Evolutionary conservation across 139 green algal genomes (phyloP), one percentile per base, ranked within the genome.

Genomic region (Prasinococcaceae sp.): DNA sequence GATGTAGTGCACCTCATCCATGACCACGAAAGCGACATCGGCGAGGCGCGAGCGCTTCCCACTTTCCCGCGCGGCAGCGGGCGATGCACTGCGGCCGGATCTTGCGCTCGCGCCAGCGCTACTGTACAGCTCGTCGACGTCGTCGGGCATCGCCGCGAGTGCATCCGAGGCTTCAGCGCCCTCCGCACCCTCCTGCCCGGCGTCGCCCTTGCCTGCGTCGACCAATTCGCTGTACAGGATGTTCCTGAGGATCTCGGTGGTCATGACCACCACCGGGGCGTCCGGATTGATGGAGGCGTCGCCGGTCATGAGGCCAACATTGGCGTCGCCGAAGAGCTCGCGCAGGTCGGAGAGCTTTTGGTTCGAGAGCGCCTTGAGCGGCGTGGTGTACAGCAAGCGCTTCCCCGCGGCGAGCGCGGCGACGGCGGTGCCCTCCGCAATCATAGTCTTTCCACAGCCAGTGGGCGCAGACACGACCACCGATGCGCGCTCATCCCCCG

Each of bases 231-330:
- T 41, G 68, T 94, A 98, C 71, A 97, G 80, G 68, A 94, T 93
- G 76, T 97, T 98, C 33, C 90, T 65, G 46, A 97, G 74, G 54
- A 98, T 94, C 66, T 98, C 90, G 0, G 90, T 98, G 9, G 90
- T 98, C 89, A 96, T 96, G 17, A 97, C 74, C 22, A 96, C 77
- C n/a, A 92, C 77, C 30, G 73, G 52, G 0, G 74, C 83, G 8
- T 94, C 84, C 1, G 76, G 56, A 61, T 94, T 94, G 8, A 98
- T 69, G 17, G 65, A 76, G 1, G 70, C 78, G 52, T 98, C 90
- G 3, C 90, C 90, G 0, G 90, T 98, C 71, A 93, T 66, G 42
- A 94, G 70, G 0, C 84, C 84, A 24, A 83, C 76, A 30, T 72
- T 72, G 19, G n/a, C 62, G 42, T 72, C 68, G 10, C 62, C 61